Evolutionary conservation across 2,329 filamentous ascomycete species (phyloP).

Genomic region (Microthyrium microscopicum): DNA sequence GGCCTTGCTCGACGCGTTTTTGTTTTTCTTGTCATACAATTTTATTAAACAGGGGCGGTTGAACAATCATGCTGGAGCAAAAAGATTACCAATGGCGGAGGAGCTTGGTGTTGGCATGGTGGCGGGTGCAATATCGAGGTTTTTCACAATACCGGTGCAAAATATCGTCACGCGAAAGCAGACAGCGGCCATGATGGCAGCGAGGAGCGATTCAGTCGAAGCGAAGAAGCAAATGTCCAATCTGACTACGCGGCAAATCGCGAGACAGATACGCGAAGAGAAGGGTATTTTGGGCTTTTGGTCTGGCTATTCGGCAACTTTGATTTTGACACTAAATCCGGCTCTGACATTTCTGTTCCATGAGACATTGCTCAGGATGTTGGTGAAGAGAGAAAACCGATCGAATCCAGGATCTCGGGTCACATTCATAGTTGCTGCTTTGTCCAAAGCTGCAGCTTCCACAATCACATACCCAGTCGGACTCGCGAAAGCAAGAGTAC

Average conservation of each 20-base stretch:
- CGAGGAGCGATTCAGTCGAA: constrained; percentile 18
- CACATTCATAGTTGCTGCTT: constrained; percentile 53
- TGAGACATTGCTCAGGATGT: constrained; percentile 45
- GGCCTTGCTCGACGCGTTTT: constrained; percentile 51
- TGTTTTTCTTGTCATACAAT: constrained; percentile 74
- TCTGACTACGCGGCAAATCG: constrained; percentile 37
- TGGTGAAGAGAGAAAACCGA: constrained; percentile 38
- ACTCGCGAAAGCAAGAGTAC: constrained; percentile 64
- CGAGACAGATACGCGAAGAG: constrained; percentile 46
- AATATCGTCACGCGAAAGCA: constrained; percentile 75
- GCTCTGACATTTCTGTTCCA: constrained; percentile 75
- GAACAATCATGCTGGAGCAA: constrained; percentile 16
- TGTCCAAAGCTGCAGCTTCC: constrained; percentile 64
- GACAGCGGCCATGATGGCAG: constrained; percentile 39
- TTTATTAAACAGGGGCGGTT: constrained; percentile 32
- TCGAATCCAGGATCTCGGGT: constrained; percentile 35
- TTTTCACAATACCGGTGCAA: constrained; percentile 63
- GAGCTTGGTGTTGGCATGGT: constrained; percentile 59
- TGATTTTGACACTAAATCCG: constrained; percentile 72
- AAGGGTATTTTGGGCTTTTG: constrained; percentile 64
- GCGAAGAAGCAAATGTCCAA: constrained; percentile 12
- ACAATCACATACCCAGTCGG: constrained; percentile 72
- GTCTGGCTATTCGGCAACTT: constrained; percentile 69
- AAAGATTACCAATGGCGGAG: constrained; percentile 43
- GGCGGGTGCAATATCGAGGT: constrained; percentile 57